Conservation (phyloP, 2,329 filamentous ascomycete species). For the Exophiala lecanii-corni region DNA sequence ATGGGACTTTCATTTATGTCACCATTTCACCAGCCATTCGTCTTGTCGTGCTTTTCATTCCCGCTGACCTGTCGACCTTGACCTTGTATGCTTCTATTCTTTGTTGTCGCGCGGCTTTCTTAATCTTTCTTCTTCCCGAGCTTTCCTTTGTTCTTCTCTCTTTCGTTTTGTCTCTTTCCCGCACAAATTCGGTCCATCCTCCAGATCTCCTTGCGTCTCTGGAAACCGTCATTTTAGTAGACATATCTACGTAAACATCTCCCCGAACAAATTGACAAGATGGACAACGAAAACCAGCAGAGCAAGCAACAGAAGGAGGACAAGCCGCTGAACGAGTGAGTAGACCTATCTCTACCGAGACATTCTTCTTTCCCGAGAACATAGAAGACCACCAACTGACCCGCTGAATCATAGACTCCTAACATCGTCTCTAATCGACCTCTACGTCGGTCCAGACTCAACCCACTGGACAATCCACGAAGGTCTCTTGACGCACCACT, state of each 20-base stretch:
- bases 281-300: conserved; percentile 21
- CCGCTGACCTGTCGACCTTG: too few relatives aligned
- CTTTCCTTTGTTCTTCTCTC: conserved; percentile 1
- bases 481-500: conserved; percentile 52
- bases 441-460: conserved; percentile 52
- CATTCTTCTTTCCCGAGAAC: too few relatives aligned
- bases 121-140: conserved; percentile 1
- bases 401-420: conserved; percentile 52
- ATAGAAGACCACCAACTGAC: too few relatives aligned
- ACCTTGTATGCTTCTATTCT: too few relatives aligned
- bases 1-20: conserved; percentile 7
- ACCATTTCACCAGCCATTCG: background rate
- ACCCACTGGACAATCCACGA: conserved; percentile 54
- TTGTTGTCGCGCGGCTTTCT: too few relatives aligned
- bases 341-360: too few relatives aligned
- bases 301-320: conserved; percentile 27
- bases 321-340: conserved; percentile 41
- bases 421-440: conserved; percentile 51
- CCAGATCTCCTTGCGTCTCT: background rate
- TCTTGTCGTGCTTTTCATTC: background rate
- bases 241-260: too few relatives aligned
- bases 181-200: background rate
- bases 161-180: background rate
- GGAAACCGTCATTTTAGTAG: too few relatives aligned
- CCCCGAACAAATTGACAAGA: too few relatives aligned